Evolutionary conservation across 441 rosid genomes (phyloP), one percentile per base, ranked within the genome.

Genomic region (Arabidopsis hybrid): DNA sequence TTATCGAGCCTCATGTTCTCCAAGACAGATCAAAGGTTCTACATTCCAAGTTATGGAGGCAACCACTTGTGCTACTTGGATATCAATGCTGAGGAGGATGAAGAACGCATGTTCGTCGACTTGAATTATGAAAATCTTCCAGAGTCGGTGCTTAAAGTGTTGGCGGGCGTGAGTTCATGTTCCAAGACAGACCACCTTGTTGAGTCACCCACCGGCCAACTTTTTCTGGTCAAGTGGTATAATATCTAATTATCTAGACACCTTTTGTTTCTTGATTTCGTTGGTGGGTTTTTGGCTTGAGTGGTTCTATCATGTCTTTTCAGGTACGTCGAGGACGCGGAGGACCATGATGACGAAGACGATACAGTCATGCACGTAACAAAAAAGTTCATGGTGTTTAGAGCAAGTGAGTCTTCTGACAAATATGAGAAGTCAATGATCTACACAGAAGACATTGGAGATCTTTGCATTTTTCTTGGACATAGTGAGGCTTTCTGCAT

Each of bases 221-320:
- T 16, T 10, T 68, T 68, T 35, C 72, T 56, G 2, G 72, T 56
- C 64, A 68, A 56, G 35, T 68, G 72, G 72, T 67, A 67, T 18
- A 12, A 8, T 8, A 65, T 46, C 42, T 64, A 32, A 2, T 46
- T n/a, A 53, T 12, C 34, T 17, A 49, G 26, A 47, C 18, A 47
- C 10, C 18, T 47, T 16, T 16, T 8, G 52, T 26, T 26, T 26
- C 29, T 26, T 26, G 29, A 26, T 26, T 26, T 26, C 29, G 29
- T 26, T 26, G 29, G 29, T 47, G 21, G 16, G 52, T 47, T 17
- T 17, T 50, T 50, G 10, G 38, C 36, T 21, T 13, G 65, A 38
- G 34, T 40, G 13, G 12, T 5, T 12, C 17, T 38, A 6, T 26
- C 45, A 31, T 56, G 18, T 56, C 3, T 68, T 11, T 32, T 12